Conservation (phyloP, 2,329 filamentous ascomycete species). For the Colletotrichum gloeosporioides region DNA sequence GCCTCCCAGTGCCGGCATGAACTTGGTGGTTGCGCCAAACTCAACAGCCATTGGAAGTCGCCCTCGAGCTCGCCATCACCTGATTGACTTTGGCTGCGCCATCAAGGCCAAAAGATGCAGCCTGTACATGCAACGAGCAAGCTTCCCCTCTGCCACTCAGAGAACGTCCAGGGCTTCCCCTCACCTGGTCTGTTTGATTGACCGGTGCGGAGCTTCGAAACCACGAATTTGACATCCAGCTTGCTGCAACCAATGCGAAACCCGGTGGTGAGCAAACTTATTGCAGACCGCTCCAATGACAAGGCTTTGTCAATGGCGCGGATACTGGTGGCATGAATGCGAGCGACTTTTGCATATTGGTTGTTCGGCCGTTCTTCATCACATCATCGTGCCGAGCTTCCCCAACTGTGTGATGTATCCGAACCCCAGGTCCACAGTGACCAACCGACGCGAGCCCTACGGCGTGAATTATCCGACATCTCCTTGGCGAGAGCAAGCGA, state of each 20-base stretch:
- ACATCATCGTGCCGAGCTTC: constrained; percentile 10
- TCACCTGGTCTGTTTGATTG: background rate
- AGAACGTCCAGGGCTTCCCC: background rate
- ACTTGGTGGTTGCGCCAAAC: background rate
- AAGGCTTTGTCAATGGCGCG: background rate
- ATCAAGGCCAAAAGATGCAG: background rate
- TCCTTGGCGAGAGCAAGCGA: background rate
- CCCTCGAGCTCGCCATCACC: background rate
- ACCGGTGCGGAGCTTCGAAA: constrained; percentile 13
- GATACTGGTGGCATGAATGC: background rate
- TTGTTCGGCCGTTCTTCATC: background rate
- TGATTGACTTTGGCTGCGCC: constrained; percentile 14
- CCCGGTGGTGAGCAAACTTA: background rate
- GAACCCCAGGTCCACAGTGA: background rate
- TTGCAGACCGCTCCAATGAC: background rate
- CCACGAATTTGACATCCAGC: background rate
- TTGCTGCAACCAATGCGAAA: background rate
- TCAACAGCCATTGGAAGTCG: background rate
- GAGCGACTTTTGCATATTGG: background rate
- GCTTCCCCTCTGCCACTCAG: background rate
- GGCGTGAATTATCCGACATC: background rate
- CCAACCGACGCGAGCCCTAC: background rate
- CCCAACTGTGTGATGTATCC: background rate
- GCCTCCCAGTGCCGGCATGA: background rate
- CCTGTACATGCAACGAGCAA: background rate